Base-by-base conservation (phyloP, 768 basidiomycete species). In the Boletellus ananas region DNA sequence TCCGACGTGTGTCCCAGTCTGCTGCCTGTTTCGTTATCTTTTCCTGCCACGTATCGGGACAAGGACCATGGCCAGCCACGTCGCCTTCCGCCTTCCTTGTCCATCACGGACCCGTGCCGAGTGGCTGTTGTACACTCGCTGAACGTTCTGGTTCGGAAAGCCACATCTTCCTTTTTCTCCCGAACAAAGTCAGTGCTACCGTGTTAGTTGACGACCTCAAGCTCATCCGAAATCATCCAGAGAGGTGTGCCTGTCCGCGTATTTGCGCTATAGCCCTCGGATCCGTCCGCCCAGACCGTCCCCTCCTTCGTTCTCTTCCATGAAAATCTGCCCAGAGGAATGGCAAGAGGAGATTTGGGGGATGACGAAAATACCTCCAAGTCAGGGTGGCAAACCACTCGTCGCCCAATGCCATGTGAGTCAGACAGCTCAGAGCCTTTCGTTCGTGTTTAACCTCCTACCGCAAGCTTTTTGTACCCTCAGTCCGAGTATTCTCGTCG, bases 401-500 rank as follows among this genome's bases (percentile, higher is more conserved):
- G 37, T 42, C 13, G 68, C 64, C 13, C 56, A 67, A 38, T 68
- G 67, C 34, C 65, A 67, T 48, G 68, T 70, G 56, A 58, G 67
- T 39, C 39, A 13, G 35, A 6, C 18, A 21, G 9, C 38, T 27
- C 13, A 34, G 14, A 14, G 5, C 25, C 27, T 8, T 17, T 43
- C 34, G 11, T 20, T 1, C 3, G 31, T 36, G 35, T 2, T 14
- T 47, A 49, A 58, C 16, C 36, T 43, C 16, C 35, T 35, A 12
- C 40, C 33, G 14, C 56, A 37, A 87, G 85, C 63, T 86, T 17
- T 82, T 85, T 59, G 66, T 87, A 17, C 85, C 85, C 17, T 73
- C 74, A 3, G 76, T 76, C 7, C 77, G 81, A 47, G 75, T 83
- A 16, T 87, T 79, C 65, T 75, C 77, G 6, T 48, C 83, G 17